Base-by-base conservation (phyloP, 108 stramenopile genomes). In the Fragilaria crotonensis region DNA sequence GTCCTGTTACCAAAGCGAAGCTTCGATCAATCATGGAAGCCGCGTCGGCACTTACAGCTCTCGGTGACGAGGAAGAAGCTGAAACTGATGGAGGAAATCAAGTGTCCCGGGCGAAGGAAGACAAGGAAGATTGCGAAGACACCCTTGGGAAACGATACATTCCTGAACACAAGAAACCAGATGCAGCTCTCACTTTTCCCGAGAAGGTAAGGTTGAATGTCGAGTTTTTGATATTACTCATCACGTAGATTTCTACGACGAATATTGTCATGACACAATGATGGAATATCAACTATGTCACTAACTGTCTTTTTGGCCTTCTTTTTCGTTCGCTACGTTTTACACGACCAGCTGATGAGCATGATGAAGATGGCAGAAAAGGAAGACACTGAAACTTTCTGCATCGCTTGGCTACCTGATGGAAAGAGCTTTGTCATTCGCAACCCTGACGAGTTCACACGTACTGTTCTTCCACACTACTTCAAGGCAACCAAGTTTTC, bases 401-500 rank as follows among this genome's bases (percentile, higher is more conserved):
- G 57, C 51, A 60, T 83, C 51, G 57, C 78, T 11, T 93, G 90
- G 90, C 25, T 70, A 2, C 57, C 68, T 2, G 77, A 81, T 65
- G 90, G 94, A 29, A 70, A 76, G 53, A 58, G 79, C 20, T 93
- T 93, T 60, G 63, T 87, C 30, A 88, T 95, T 44, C 63, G 66
- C 5, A 51, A 86, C 55, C 71, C 72, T 7, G 79, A 92, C 26
- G 68, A 60, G 21, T 93, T 95, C 81, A 81, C 84, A 33, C 54
- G 65, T 25, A 64, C 84, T 17, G 81, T 92, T 21, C 72, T 95
- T 61, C 88, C 86, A 11, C 36, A 67, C 18, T 92, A 74, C 64
- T 93, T 93, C 72, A 82, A 90, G 68, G 81, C 84, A 18, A 89
- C 85, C 57, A 82, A 85, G 64, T 92, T 81, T 62, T 73, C 81